Conservation (phyloP, 2,329 filamentous ascomycete genomes). For the Xylariaceae sp. region DNA sequence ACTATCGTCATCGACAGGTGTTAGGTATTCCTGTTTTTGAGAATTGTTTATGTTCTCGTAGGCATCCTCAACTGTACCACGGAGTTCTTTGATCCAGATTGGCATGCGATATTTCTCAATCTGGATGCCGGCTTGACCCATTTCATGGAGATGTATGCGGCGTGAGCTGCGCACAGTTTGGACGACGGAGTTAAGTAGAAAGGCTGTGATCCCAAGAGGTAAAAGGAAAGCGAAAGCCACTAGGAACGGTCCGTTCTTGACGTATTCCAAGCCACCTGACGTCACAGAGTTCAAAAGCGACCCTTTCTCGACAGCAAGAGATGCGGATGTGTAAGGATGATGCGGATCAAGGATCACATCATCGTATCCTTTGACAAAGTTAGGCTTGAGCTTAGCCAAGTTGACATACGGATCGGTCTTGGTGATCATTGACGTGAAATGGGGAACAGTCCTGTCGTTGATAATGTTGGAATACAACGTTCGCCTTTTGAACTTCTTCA, state of each 20-base stretch:
- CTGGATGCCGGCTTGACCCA: constrained; percentile 63
- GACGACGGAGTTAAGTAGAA: constrained; percentile 69
- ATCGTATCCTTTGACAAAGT: constrained; percentile 70
- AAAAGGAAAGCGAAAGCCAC: constrained; percentile 65
- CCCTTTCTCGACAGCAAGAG: constrained; percentile 24
- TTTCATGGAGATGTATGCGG: constrained; percentile 73
- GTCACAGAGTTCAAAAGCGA: constrained; percentile 32
- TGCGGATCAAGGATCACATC: constrained; percentile 69
- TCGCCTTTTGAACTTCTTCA: constrained; percentile 71
- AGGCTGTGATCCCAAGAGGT: constrained; percentile 67
- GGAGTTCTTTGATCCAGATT: constrained; percentile 70
- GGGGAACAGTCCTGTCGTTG: constrained; percentile 78
- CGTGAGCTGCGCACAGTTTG: constrained; percentile 72
- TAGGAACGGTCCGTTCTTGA: constrained; percentile 59
- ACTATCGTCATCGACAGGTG: constrained; percentile 49
- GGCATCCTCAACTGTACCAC: constrained; percentile 70
- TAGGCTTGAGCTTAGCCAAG: constrained; percentile 62
- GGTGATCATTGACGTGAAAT: constrained; percentile 77
- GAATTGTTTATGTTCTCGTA: constrained; percentile 69
- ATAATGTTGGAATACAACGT: constrained; percentile 81
- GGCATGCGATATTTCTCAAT: constrained; percentile 71
- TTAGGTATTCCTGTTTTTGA: constrained; percentile 69
- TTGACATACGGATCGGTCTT: constrained; percentile 74
- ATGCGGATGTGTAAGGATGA: constrained; percentile 53
- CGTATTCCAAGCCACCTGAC: constrained; percentile 30